Base-by-base conservation (phyloP, 495 filamentous ascomycete species). In the Hypoxylon crocopeplum region DNA sequence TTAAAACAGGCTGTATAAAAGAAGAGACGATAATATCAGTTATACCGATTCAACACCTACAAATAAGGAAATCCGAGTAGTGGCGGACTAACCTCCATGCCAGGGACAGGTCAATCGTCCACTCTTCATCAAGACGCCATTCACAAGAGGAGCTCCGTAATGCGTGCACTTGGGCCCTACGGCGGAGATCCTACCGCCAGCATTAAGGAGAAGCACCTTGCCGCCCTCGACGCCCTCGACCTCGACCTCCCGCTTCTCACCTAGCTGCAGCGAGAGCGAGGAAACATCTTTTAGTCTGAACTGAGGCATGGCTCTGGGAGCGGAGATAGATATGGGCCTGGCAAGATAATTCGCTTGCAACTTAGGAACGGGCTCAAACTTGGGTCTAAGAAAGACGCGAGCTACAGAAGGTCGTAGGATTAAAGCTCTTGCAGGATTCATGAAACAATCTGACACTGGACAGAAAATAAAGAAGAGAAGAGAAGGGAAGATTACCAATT, bases 41-140 rank as follows among this genome's bases (percentile, higher is more conserved):
- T 38, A 63, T 20, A 34, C 17, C 60, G 15, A 3, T 22, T 24
- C 24, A 21, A 19, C 15, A 10, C n/a, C 32, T 20, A 25, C 6
- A 7, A 34, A 44, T 20, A 33, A n/a, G 7, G 48, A 22, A 47
- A 20, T 30, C 20, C 11, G 6, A 21, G n/a, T 7, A 27, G n/a
- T 20, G 13, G 22, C 34, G 32, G 21, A 76, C 80, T 30, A 70
- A 93, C 90, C 90, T 77, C 92, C 92, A 72, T 97, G 92, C 94
- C 95, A 98, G 0, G 93, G 89, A 71, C 94, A 98, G 12, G 90
- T 95, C 25, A 98, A 74, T 39, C 91, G 77, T 1, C 94, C 94
- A 62, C 92, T 87, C 3, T 84, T 84, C 2, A 89, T 88, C 39
- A 98, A 73, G 10, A 98, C 85, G 29, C 94, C 94, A 40, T 87